These are phyloP conservation scores for Clonostachys byssicola DNA, from an alignment of 2,329 filamentous ascomycete species.

Conservation along the genomic window DNA sequence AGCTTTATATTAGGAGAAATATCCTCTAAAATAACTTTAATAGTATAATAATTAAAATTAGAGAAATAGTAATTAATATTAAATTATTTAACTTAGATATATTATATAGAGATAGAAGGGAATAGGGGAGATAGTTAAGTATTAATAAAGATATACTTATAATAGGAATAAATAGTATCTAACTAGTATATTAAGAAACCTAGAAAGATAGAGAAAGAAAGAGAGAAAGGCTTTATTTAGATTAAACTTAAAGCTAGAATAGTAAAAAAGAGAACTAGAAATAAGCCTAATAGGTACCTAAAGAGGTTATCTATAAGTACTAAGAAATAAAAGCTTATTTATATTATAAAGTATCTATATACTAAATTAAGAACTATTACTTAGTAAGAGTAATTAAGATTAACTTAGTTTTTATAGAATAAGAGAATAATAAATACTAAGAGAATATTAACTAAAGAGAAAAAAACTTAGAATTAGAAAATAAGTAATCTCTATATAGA, in stretches of 20 bases:
- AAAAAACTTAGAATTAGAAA: too few relatives aligned
- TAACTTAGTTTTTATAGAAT: neutral
- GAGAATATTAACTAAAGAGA: neutral
- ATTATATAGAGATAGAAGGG: neutral
- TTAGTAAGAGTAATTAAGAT: neutral
- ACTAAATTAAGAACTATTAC: neutral
- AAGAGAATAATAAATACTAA: neutral
- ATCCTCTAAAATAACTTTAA: neutral
- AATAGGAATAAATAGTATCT: too few relatives aligned
- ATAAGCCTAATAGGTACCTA: neutral
- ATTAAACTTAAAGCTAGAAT: neutral
- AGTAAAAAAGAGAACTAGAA: neutral
- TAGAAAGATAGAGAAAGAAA: too few relatives aligned
- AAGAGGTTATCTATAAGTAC: neutral
- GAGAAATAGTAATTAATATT: neutral
- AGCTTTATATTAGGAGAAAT: neutral
- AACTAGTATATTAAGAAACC: too few relatives aligned
- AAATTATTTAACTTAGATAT: neutral
- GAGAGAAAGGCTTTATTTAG: too few relatives aligned
- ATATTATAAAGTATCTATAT: neutral
- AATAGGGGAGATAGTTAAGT: too few relatives aligned
- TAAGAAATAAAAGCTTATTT: neutral
- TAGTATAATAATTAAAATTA: neutral
- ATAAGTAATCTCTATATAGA: neutral
- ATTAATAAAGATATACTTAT: neutral